A percentile compares a stretch with the other conserved stretches of the same genome.
Conservation (phyloP, 192 early-diverging fungal species). For the Lobosporangium transversale region DNA sequence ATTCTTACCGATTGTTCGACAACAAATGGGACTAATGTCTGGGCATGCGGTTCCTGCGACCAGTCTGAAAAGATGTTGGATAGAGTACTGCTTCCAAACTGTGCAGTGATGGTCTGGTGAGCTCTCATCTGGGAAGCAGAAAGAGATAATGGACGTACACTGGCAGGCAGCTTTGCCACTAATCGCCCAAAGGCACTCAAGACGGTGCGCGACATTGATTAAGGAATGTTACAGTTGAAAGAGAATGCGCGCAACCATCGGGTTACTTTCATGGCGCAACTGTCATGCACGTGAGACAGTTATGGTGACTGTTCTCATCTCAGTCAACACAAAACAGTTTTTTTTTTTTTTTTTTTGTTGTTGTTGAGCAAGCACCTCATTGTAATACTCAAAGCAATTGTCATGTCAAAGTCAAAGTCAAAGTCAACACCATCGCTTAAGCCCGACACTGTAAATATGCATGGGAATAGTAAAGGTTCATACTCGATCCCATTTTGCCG, state of each 20-base stretch:
- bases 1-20: slow-evolving; percentile 75
- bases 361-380: not conserved
- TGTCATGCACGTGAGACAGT: too few relatives aligned
- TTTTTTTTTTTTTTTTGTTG: slow-evolving; percentile 5
- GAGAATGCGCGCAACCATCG: too few relatives aligned
- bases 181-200: slow-evolving; percentile 21
- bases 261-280: too few relatives aligned
- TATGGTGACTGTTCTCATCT: not conserved
- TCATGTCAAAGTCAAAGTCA: slow-evolving; percentile 50
- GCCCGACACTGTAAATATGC: slow-evolving; percentile 37
- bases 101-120: slow-evolving; percentile 4
- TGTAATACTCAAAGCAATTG: too few relatives aligned
- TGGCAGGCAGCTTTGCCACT: slow-evolving; percentile 9
- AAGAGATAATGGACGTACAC: slow-evolving; percentile 6
- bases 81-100: slow-evolving; percentile 1
- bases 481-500: too few relatives aligned
- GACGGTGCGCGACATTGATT: slow-evolving; percentile 28
- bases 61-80: slow-evolving; percentile 35
- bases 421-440: slow-evolving; percentile 43
- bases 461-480: not conserved
- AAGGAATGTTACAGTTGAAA: not conserved
- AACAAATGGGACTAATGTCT: slow-evolving; percentile 69
- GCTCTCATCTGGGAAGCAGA: slow-evolving; percentile 4
- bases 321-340: not conserved
- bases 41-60: slow-evolving; percentile 40